Conservation (phyloP, 2,329 filamentous ascomycete species). For the Trichothecium sympodiale region DNA sequence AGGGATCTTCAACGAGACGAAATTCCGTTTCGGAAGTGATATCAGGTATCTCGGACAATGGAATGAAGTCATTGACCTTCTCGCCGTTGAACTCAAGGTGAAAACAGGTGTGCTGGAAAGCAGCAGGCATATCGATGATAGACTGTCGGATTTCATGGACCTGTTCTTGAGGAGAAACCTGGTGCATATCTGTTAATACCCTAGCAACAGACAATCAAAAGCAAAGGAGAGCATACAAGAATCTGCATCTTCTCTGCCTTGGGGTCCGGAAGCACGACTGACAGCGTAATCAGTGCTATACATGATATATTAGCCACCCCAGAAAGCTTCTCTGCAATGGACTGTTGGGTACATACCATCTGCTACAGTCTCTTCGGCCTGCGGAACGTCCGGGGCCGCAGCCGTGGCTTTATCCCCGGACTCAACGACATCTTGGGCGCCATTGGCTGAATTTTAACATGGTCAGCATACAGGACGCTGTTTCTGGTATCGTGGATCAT, state of each 20-base stretch:
- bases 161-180: slow-evolving; percentile 90
- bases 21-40: slow-evolving; percentile 70
- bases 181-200: slow-evolving; percentile 4
- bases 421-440: slow-evolving; percentile 14
- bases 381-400: slow-evolving; percentile 6
- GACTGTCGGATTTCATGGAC: slow-evolving; percentile 95
- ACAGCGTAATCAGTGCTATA: slow-evolving; percentile 48
- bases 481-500: no score
- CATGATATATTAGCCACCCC: slow-evolving; percentile 7
- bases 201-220: not conserved
- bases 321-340: slow-evolving; percentile 2
- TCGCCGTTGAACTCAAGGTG: slow-evolving; percentile 85
- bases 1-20: slow-evolving; percentile 80
- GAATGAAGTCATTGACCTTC: slow-evolving; percentile 89
- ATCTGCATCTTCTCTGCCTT: slow-evolving; percentile 66
- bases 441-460: slow-evolving; percentile 7
- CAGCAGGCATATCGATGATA: slow-evolving; percentile 83
- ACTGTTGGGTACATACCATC: slow-evolving; percentile 17
- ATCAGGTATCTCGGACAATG: slow-evolving; percentile 78
- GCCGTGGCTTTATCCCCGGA: slow-evolving; percentile 11
- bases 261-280: slow-evolving; percentile 71
- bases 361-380: slow-evolving; percentile 12
- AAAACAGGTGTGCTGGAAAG: slow-evolving; percentile 97
- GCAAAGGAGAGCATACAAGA: slow-evolving; percentile 49
- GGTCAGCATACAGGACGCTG: slow-evolving; percentile 4